These are phyloP conservation scores for Podaxis sp. DNA, from an alignment of 768 basidiomycete species.

Conservation along the genomic window DNA sequence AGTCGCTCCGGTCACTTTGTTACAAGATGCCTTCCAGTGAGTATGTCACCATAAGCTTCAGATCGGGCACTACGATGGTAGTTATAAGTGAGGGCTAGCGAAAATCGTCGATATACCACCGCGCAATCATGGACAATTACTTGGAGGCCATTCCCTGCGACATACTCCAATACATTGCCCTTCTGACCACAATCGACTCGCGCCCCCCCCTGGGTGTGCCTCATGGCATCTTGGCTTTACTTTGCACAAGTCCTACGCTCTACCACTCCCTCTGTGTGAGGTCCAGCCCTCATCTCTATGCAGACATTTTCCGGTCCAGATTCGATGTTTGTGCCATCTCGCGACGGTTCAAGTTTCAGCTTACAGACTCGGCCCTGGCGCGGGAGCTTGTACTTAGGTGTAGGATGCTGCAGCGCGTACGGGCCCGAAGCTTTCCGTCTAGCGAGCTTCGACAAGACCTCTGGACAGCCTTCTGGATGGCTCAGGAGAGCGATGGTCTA, in stretches of 20 bases:
- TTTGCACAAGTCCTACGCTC: conserved; percentile 41
- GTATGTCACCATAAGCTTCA: conserved; percentile 2
- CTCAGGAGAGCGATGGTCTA: conserved; percentile 49
- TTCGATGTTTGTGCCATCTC: conserved; percentile 37
- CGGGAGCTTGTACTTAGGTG: conserved; percentile 45
- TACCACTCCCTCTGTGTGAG: conserved; percentile 37
- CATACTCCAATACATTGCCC: conserved; percentile 52
- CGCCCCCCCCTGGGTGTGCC: conserved; percentile 30
- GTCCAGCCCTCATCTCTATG: conserved; percentile 51
- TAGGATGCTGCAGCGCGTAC: conserved; percentile 43
- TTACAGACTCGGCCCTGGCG: conserved; percentile 40
- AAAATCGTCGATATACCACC: background rate
- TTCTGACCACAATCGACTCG: conserved; percentile 36
- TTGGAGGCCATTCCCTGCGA: conserved; percentile 51
- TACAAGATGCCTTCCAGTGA: background rate
- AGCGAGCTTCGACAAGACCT: conserved; percentile 37
- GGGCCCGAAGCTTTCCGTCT: conserved; percentile 27
- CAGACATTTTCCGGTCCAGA: conserved; percentile 43
- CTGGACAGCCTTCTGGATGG: conserved; percentile 56
- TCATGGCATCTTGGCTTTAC: conserved; percentile 35
- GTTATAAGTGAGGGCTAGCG: conserved; percentile 1
- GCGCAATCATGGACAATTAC: conserved; percentile 34
- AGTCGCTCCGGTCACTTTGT: background rate
- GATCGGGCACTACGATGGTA: conserved; percentile 2
- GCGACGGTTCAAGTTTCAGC: conserved; percentile 18